Base-by-base conservation (phyloP, 2,329 filamentous ascomycete species). In the Ophiostoma montium region DNA sequence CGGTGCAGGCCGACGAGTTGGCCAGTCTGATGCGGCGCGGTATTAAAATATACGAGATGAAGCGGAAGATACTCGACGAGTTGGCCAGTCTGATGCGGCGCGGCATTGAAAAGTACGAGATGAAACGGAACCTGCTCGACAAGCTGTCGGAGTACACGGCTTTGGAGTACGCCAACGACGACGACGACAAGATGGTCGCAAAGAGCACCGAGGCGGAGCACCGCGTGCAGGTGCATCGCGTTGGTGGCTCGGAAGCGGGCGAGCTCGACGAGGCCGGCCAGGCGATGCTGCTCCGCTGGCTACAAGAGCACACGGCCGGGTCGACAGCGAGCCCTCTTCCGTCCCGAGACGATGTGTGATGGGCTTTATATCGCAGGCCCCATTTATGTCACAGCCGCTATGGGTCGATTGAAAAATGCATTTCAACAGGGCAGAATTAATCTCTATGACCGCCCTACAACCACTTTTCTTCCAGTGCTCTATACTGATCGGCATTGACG, bases 21-120 rank as follows among this genome's bases (percentile, higher is more conserved):
- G 65, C 63, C 0, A 57, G 42, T 15, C 56, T 72, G 51, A 75
- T 77, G 70, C 64, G 67, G 33, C 63, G 67, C 39, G 75, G 73
- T 55, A 56, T 76, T 21, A 61, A 69, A 27, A 66, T 63, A 56
- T 36, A 67, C 3, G 72, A 76, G 58, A 55, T 71, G 15, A 66
- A 64, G 51, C 63, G 70, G 53, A 62, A 67, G 18, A 57, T n/a
- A n/a, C n/a, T n/a, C n/a, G 23, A 27, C 23, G 8, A 35, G 30
- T 21, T 30, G 33, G 65, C 63, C 0, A 57, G 42, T 15, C 56
- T 72, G 51, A 75, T 1, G 7, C 50, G 60, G 10, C n/a, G 2
- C 35, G 39, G 8, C 10, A 39, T 6, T 19, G 23, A 27, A 4
- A 27, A 27, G 23, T 27, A 27, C 23, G 23, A 27, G 23, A 27